phyloP scores from a whole-genome alignment of 2,329 filamentous ascomycete species.

The Blumeria hordei region DNA sequence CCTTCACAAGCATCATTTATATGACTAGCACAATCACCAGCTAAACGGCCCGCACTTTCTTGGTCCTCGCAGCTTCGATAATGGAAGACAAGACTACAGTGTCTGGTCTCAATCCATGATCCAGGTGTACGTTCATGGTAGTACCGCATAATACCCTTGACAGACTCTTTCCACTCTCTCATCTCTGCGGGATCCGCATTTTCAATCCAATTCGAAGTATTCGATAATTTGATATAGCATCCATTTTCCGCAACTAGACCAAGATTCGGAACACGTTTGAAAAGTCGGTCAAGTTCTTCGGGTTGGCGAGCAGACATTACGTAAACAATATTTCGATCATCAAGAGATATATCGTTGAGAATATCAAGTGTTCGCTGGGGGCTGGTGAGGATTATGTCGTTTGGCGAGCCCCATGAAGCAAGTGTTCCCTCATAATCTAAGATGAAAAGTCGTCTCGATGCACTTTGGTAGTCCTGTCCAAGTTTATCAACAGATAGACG shows the following conservation, averaged over 20 bases:
- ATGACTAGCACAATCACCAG: constrained; percentile 74
- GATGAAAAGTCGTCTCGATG: constrained; percentile 55
- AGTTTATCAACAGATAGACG: constrained; percentile 49
- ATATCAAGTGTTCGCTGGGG: constrained; percentile 63
- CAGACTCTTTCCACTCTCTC: constrained; percentile 58
- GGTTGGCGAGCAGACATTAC: constrained; percentile 80
- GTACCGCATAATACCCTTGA: constrained; percentile 64
- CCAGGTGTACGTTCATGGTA: constrained; percentile 78
- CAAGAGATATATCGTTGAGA: constrained; percentile 56
- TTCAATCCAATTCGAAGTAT: constrained; percentile 46
- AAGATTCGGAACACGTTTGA: constrained; percentile 58
- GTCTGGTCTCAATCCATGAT: constrained; percentile 70
- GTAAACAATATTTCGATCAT: constrained; percentile 67
- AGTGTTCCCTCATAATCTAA: constrained; percentile 87
- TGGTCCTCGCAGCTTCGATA: constrained; percentile 64
- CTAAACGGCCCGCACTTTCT: constrained; percentile 50
- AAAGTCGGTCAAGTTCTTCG: constrained; percentile 68
- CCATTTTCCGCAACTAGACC: constrained; percentile 90
- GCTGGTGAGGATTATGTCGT: constrained; percentile 63
- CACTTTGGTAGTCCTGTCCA: constrained; percentile 36
- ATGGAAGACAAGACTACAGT: constrained; percentile 78
- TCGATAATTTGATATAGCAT: constrained; percentile 59
- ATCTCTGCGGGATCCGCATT: constrained; percentile 52
- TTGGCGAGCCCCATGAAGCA: constrained; percentile 65
- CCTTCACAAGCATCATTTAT: constrained; percentile 83